phyloP scores from a whole-genome alignment of 768 basidiomycete genomes.

The Dictyophora rubrovolvata region DNA sequence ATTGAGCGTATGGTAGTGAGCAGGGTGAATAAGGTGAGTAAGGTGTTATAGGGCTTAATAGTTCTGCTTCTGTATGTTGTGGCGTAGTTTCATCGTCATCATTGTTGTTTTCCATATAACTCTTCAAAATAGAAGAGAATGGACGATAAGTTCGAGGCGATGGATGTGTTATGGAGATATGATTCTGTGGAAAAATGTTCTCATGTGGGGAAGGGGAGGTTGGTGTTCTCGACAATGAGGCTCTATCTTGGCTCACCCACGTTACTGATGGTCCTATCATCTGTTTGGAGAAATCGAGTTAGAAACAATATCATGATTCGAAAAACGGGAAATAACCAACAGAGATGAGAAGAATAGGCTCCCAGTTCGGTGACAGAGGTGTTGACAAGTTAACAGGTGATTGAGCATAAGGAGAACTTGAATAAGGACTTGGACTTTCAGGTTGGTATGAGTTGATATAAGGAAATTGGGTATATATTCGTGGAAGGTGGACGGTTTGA shows the following conservation, averaged over 20 bases:
- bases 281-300: neutral
- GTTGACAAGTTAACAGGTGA: neutral
- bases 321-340: neutral
- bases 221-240: neutral
- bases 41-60: neutral
- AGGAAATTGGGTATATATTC: neutral
- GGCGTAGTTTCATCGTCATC: neutral
- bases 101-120: neutral
- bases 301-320: neutral
- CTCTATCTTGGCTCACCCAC: neutral
- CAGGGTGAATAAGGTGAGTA: neutral
- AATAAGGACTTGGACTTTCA: neutral
- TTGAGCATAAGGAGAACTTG: neutral
- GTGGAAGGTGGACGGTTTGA: neutral
- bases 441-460: neutral
- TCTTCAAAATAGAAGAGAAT: constrained; percentile 1
- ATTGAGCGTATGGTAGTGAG: neutral
- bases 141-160: neutral
- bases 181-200: neutral
- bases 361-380: neutral
- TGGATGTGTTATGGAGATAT: neutral
- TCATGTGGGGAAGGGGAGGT: neutral
- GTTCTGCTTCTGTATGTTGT: neutral
- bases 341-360: neutral
- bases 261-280: neutral